Percentiles rank a stretch among this genome's conserved stretches.
These are phyloP conservation scores for Blyttiomyces sp. DNA, from an alignment of 371 early-diverging fungal genomes.

Conservation along the genomic window DNA sequence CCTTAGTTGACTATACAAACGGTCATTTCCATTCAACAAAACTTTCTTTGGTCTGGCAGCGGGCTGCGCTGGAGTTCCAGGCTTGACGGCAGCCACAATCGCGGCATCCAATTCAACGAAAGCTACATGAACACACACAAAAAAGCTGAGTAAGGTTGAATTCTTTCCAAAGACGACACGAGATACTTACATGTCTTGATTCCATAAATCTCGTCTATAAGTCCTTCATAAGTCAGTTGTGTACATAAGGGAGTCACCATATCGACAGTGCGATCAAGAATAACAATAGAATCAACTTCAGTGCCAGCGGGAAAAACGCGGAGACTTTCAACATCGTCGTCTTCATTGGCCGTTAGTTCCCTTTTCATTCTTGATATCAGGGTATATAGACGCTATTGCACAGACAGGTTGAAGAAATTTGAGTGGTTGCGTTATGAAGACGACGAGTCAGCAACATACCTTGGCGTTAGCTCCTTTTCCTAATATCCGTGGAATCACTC, in stretches of 20 bases:
- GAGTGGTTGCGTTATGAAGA: no score
- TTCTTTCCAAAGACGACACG: neutral
- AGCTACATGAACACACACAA: constrained; percentile 20
- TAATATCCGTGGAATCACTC: constrained; percentile 80
- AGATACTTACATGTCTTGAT: no score
- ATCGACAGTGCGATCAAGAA: constrained; percentile 88
- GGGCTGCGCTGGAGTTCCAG: neutral
- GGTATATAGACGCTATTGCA: neutral
- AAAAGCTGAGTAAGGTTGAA: no score
- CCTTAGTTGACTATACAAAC: constrained; percentile 73
- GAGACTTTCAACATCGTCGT: neutral
- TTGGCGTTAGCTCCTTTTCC: constrained; percentile 87
- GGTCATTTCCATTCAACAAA: constrained; percentile 74
- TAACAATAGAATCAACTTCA: constrained; percentile 81
- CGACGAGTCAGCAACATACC: no score
- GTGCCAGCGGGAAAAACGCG: constrained; percentile 38
- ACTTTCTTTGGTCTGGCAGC: constrained; percentile 61
- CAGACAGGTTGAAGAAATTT: neutral
- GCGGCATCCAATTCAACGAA: constrained; percentile 47
- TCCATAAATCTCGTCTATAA: constrained; percentile 68
- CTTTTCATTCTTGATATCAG: neutral
- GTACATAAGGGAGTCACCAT: constrained; percentile 88
- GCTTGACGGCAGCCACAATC: constrained; percentile 11
- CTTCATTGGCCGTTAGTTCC: constrained; percentile 16
- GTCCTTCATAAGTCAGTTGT: constrained; percentile 90